Conservation (phyloP, 768 basidiomycete genomes). For the Xerocomus potaroensis region DNA sequence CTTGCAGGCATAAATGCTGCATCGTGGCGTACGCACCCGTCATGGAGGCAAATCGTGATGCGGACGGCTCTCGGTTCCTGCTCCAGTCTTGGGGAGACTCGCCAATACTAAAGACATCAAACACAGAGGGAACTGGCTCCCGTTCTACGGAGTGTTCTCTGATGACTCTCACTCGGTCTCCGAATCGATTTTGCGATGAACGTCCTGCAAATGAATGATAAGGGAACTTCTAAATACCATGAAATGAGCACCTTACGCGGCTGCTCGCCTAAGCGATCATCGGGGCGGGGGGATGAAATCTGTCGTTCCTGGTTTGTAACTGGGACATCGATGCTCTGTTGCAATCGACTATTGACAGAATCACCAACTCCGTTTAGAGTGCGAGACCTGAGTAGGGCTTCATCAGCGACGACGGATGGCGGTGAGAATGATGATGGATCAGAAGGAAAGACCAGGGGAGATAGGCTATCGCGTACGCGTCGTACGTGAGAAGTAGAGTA, state of each 20-base stretch:
- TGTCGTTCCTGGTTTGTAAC: conserved; percentile 3
- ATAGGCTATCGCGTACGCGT: conserved; percentile 22
- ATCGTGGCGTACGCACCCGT: conserved; percentile 8
- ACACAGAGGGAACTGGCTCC: conserved; percentile 24
- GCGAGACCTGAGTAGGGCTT: conserved; percentile 16
- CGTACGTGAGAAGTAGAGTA: conserved; percentile 8
- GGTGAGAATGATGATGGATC: conserved; percentile 12
- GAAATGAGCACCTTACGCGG: conserved; percentile 6
- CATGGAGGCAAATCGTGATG: conserved; percentile 10
- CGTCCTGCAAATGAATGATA: neutral
- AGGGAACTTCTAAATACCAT: neutral
- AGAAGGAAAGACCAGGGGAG: conserved; percentile 22
- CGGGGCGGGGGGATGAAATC: conserved; percentile 4
- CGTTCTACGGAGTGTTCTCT: conserved; percentile 20
- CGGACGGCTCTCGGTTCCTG: conserved; percentile 10
- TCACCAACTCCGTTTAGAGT: conserved; percentile 1
- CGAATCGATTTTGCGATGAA: conserved; percentile 4
- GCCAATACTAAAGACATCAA: conserved; percentile 27
- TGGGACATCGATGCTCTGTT: conserved; percentile 6
- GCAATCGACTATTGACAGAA: neutral
- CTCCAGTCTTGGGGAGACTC: conserved; percentile 18
- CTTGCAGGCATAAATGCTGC: neutral
- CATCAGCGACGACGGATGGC: conserved; percentile 12
- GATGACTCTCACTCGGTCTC: conserved; percentile 17
- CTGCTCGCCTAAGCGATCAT: conserved; percentile 6